phyloP scores from a whole-genome alignment of 148 eudicot genomes.

The Vaccinium corymbosum region DNA sequence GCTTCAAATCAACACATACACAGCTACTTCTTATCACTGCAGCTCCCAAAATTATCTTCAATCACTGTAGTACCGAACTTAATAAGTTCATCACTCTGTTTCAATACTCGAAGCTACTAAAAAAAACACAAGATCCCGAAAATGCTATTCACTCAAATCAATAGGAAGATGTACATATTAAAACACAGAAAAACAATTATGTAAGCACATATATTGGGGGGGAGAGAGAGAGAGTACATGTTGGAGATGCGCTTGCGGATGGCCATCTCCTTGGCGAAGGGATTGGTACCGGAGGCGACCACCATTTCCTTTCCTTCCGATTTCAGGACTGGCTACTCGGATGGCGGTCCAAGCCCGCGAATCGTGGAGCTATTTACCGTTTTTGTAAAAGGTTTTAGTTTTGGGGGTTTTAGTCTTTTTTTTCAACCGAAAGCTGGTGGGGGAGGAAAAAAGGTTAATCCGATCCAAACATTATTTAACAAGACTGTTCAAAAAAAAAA shows the following conservation, averaged over 20 bases:
- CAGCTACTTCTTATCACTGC: neutral
- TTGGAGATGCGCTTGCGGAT: neutral
- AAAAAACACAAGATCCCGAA: neutral
- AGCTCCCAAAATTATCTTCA: neutral
- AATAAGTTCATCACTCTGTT: neutral
- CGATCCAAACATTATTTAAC: no score
- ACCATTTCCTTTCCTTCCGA: neutral
- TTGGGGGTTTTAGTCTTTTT: no score
- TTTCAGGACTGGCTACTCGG: neutral
- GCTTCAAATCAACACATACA: neutral
- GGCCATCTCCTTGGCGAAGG: slow-evolving; percentile 1
- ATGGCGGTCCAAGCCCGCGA: neutral
- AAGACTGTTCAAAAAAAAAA: no score
- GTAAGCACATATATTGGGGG: neutral
- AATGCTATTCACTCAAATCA: neutral
- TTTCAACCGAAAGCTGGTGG: no score
- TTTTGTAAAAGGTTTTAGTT: no score
- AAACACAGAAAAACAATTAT: neutral
- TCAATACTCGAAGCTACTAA: neutral
- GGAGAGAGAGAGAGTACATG: slow-evolving; percentile 10
- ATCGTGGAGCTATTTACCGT: neutral
- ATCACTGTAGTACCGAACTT: neutral
- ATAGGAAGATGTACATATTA: neutral
- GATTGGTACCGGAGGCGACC: slow-evolving; percentile 6
- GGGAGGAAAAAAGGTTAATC: no score